Percentiles rank a stretch among this genome's conserved stretches.
These are phyloP conservation scores for Syncephalastrum monosporum DNA, from an alignment of 371 early-diverging fungal genomes.

Conservation along the genomic window DNA sequence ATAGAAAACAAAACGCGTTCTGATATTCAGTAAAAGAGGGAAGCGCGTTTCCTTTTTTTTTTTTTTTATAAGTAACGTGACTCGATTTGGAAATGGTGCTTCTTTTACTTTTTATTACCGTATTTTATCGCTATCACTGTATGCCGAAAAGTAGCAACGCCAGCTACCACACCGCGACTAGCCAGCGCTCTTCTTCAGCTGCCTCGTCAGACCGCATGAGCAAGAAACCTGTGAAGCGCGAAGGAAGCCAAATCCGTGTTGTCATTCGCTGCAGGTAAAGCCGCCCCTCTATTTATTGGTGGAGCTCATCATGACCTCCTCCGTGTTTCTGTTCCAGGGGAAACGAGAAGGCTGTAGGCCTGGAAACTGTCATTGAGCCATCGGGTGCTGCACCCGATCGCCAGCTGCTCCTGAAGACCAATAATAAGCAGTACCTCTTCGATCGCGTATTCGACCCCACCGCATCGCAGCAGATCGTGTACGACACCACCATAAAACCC, in stretches of 20 bases:
- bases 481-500: constrained; percentile 78
- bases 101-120: no score
- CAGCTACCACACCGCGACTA: no score
- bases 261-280: constrained; percentile 66
- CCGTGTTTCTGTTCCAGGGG: no score
- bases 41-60: not conserved
- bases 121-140: no score
- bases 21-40: constrained; percentile 1
- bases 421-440: constrained; percentile 73
- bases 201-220: no score
- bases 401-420: constrained; percentile 34
- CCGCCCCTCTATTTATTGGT: not conserved
- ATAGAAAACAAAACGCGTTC: no score
- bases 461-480: constrained; percentile 80
- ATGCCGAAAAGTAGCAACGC: no score
- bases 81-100: no score
- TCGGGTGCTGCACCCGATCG: constrained; percentile 26
- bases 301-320: not conserved
- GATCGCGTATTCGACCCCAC: constrained; percentile 93
- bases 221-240: constrained; percentile 12
- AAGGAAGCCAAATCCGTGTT: constrained; percentile 63
- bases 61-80: no score
- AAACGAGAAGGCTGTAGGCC: no score
- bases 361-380: constrained; percentile 21
- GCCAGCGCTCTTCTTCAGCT: no score